These are phyloP conservation scores for Citrus reticulata DNA, from an alignment of 345 rosid species.

Conservation along the genomic window DNA sequence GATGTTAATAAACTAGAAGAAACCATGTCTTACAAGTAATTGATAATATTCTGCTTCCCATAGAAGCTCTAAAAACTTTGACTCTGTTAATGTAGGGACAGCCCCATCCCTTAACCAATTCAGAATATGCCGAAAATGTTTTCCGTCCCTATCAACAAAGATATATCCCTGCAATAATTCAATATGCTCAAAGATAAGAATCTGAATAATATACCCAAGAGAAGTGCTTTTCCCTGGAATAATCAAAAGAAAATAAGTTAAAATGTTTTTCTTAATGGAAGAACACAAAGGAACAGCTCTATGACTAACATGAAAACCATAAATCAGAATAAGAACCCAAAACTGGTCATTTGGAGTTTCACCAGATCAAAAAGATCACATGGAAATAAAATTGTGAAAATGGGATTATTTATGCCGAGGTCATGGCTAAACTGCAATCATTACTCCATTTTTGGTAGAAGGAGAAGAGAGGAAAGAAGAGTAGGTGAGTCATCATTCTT, in stretches of 20 bases:
- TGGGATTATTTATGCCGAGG: background rate
- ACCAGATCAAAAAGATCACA: background rate
- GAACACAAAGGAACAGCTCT: background rate
- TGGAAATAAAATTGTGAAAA: background rate
- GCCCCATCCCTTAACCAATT: conserved; percentile 96
- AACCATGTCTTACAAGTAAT: conserved; percentile 54
- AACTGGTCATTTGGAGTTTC: background rate
- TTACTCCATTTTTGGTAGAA: background rate
- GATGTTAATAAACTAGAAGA: conserved; percentile 6
- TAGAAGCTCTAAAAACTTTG: conserved; percentile 59
- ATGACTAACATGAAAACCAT: background rate
- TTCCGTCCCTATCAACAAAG: conserved; percentile 90
- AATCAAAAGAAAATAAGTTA: background rate
- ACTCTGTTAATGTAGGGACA: conserved; percentile 58
- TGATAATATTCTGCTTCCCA: conserved; percentile 90
- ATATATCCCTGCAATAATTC: conserved; percentile 59
- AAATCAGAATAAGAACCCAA: background rate
- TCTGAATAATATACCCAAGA: background rate
- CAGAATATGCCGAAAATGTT: conserved; percentile 76
- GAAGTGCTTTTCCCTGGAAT: background rate
- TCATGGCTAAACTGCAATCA: background rate
- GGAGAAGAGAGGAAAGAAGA: background rate
- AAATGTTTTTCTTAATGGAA: background rate
- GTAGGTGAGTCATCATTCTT: background rate
- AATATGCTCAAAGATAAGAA: conserved; percentile 12